phyloP scores from a whole-genome alignment of 2,329 filamentous ascomycete species.

The Thielaviopsis musarum region DNA sequence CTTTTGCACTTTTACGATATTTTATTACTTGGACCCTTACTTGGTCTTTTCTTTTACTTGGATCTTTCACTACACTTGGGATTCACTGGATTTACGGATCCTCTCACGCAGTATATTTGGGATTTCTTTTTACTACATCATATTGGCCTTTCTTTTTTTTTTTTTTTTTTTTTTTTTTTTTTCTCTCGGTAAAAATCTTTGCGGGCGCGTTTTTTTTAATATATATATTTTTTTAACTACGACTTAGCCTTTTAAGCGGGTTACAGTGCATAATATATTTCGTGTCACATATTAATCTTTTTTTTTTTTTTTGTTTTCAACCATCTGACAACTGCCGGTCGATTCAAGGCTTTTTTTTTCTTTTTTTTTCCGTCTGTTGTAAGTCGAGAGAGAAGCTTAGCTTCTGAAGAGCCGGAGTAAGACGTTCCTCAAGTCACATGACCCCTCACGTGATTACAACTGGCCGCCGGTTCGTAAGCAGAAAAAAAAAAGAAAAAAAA shows the following conservation, averaged over 20 bases:
- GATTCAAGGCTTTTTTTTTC: no score
- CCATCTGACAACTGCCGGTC: no score
- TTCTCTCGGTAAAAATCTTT: neutral
- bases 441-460: neutral
- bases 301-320: conserved; percentile 14
- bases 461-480: no score
- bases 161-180: neutral
- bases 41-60: conserved; percentile 1
- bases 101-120: no score
- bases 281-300: neutral
- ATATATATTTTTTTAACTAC: neutral
- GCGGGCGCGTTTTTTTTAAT: neutral
- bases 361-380: no score
- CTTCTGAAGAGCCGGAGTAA: neutral
- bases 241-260: no score
- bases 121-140: no score
- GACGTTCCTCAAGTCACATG: neutral
- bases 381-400: no score
- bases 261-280: neutral
- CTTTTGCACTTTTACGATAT: neutral
- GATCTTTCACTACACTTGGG: conserved; percentile 13
- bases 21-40: neutral
- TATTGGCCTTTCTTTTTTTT: neutral
- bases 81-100: no score
- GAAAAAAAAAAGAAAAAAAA: no score